A percentile compares a stretch with the other conserved stretches of the same genome.
Conservation (phyloP, 2,329 filamentous ascomycete genomes). For the Colletotrichum eremochloae region DNA sequence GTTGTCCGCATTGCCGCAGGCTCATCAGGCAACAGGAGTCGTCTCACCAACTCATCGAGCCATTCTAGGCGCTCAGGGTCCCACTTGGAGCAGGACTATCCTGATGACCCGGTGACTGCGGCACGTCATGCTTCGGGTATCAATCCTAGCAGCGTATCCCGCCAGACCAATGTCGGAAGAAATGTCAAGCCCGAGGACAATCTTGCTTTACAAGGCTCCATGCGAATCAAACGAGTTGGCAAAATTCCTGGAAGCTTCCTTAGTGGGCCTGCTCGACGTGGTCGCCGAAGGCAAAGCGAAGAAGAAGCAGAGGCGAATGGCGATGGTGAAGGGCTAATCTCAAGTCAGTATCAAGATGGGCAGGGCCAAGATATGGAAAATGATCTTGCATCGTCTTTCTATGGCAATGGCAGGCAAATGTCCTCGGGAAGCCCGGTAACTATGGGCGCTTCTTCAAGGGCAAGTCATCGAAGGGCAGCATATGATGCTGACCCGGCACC, state of each 20-base stretch:
- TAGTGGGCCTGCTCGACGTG: conserved; percentile 83
- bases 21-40: conserved; percentile 62
- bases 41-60: conserved; percentile 52
- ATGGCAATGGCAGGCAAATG: conserved; percentile 61
- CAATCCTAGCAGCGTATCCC: conserved; percentile 66
- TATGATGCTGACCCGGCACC: conserved; percentile 55
- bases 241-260: conserved; percentile 83
- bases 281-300: conserved; percentile 76
- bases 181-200: conserved; percentile 71
- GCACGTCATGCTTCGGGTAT: conserved; percentile 61
- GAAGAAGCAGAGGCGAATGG: conserved; percentile 68
- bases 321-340: conserved; percentile 57
- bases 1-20: conserved; percentile 68
- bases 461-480: conserved; percentile 56
- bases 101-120: conserved; percentile 64
- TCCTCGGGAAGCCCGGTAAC: conserved; percentile 72
- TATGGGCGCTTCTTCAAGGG: conserved; percentile 59
- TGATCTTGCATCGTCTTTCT: conserved; percentile 59
- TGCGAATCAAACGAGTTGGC: conserved; percentile 82
- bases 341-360: conserved; percentile 58
- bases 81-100: conserved; percentile 61
- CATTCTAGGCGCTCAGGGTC: conserved; percentile 54
- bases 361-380: conserved; percentile 55
- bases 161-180: conserved; percentile 63
- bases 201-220: conserved; percentile 76